Evolutionary conservation across 2,329 filamentous ascomycete genomes (phyloP), one percentile per base, ranked within the genome.

Genomic region (Incumbomyces delicatus): DNA sequence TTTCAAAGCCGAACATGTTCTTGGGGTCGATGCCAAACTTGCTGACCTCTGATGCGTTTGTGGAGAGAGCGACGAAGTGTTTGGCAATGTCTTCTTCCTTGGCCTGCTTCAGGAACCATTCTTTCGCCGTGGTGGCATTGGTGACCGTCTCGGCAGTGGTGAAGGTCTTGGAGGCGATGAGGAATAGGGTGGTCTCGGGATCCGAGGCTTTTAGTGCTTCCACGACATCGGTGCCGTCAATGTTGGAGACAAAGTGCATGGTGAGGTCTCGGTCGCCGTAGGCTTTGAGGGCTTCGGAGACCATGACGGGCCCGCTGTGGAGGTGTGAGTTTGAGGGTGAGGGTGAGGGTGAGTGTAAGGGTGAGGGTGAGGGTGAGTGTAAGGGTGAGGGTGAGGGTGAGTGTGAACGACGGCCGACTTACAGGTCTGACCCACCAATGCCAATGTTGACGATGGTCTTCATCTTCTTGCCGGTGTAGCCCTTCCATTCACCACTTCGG

Each of bases 1-100:
- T 94, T 70, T 90, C 89, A 66, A 98, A 98, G 60, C 88, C 89
- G 63, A 98, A 98, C 92, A 98, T 98, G 78, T 96, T 98, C 78
- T 90, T 90, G 71, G 82, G 83, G 72, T 96, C 90, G 62, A 98
- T 98, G 56, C 92, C 92, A 61, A 98, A 98, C 76, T 96, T 96
- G 71, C 85, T 88, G 52, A 98, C 92, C 73, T 96, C 90, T 45
- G 74, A 66, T 71, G 90, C 85, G 71, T 98, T 98, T 66, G 92
- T 98, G 41, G 92, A 96, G 44, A 98, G 80, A 38, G 92, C 92
- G 48, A 95, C 92, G 63, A 98, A 98, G 77, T 98, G 92, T 78
- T 96, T 98, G 58, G 92, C 87, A 58, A 98, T 94, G 55, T 78
- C 71, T 48, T 76, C 68, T 22, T 94, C 83, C 80, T 81, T 92